Evolutionary conservation across 2,329 filamentous ascomycete species (phyloP), one percentile per base, ranked within the genome.

Genomic region (Neospermospora avenae): DNA sequence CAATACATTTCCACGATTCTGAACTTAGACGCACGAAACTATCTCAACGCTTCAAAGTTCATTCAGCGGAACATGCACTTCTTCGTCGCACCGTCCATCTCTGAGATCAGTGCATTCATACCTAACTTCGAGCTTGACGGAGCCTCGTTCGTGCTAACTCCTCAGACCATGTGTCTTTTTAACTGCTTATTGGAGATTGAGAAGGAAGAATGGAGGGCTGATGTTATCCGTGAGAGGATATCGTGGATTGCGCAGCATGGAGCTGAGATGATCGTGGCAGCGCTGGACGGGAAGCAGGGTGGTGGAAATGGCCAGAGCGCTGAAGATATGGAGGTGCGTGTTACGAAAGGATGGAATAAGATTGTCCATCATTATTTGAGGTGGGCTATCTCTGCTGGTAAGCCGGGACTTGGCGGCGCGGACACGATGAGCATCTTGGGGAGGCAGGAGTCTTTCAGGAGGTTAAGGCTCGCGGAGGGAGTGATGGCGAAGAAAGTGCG

Each of bases 31-130:
- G 77, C 79, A 8, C 80, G 81, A 62, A 84, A 82, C 59, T 89
- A 83, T 70, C 80, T 77, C 18, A 84, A 77, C 16, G 77, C 84
- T 0, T 63, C 73, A 3, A 77, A 82, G 20, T 89, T 87, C 70
- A 73, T 84, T 7, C 69, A 78, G 34, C 78, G 81, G 35, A 84
- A 85, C 69, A 70, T 74, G 28, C 82, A 84, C 68, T 84, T 89
- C 73, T 87, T 89, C 72, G 73, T 72, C 1, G 69, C 75, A 6
- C 73, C 65, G 48, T 68, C 48, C 11, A 16, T 24, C 2, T 54
- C 66, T 41, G 58, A 65, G 45, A 59, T 71, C 10, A 61, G 34
- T 20, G 51, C 25, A n/a, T 59, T 51, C 58, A 37, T 59, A 58
- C 59, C 56, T 49, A 37, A 58, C 59, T 18, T 65, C 57, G 62